Evolutionary conservation across 495 filamentous ascomycete species (phyloP), one percentile per base, ranked within the genome.

Genomic region (Monascus purpureus): DNA sequence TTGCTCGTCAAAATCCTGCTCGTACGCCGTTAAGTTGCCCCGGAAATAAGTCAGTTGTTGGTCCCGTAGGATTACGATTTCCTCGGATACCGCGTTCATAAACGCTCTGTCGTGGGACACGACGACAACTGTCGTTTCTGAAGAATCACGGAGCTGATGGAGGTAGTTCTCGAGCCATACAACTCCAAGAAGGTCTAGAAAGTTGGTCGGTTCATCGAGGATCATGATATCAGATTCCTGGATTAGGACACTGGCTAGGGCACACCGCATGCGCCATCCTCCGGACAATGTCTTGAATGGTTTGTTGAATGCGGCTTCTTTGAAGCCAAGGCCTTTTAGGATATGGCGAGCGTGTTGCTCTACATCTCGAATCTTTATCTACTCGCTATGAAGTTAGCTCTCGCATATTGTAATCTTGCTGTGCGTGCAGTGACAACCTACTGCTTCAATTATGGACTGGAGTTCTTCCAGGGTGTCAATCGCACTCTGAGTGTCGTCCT

Each of bases 141-240:
- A 56, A 1, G 29, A 41, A 0, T 63, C 45, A 11, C 59, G 51
- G 8, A 80, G 47, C 18, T 61, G 54, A 22, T 64, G 55, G 13
- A 87, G 68, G 40, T 82, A 76, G 5, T 61, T 64, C 47, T 92
- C 73, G 1, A 92, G 67, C 82, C 82, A 92, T 17, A 88, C 68
- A 14, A 88, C 79, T n/a, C 76, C 76, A 0, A 82, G 63, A 0
- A 92, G 65, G 46, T 92, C 83, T 1, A 88, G 62, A 48, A 80
- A 87, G 47, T 88, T 88, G 31, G 83, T 88, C 3, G 83, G 82
- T 43, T 92, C 83, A 59, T 92, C 82, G 12, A 92, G 73, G 29
- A 92, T 78, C 41, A 88, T 65, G 29, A 88, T 72, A 40, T 87
- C 80, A 0, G 77, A 67, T n/a, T 72, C 61, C 42, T 81, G 73